These are phyloP conservation scores for Dichotomopilus funicola DNA, from an alignment of 2,329 filamentous ascomycete species.

Conservation along the genomic window DNA sequence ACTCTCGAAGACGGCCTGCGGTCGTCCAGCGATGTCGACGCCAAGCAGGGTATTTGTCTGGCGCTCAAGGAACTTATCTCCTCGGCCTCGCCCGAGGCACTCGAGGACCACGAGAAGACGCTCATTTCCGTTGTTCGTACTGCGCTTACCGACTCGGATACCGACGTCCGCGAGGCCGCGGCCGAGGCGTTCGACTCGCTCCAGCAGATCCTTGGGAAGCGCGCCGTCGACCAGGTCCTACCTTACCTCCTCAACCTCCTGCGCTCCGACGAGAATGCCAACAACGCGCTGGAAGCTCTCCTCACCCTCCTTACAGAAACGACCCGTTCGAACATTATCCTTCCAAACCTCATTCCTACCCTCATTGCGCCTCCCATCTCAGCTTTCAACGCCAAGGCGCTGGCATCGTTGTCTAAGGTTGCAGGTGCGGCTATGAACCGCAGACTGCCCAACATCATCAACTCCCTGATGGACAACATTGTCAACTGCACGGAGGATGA, in stretches of 20 bases:
- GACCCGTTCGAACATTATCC: conserved; percentile 88
- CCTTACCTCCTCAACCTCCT: conserved; percentile 88
- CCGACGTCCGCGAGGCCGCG: conserved; percentile 87
- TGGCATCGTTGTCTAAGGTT: conserved; percentile 89
- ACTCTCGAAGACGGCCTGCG: conserved; percentile 89
- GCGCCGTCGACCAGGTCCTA: conserved; percentile 88
- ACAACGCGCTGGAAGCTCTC: conserved; percentile 86
- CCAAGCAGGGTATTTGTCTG: conserved; percentile 95
- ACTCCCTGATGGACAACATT: conserved; percentile 89
- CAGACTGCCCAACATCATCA: conserved; percentile 81
- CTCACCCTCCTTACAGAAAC: conserved; percentile 91
- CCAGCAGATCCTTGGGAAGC: conserved; percentile 90
- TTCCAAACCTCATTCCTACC: conserved; percentile 92
- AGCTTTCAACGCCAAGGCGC: conserved; percentile 86
- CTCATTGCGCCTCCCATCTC: conserved; percentile 85
- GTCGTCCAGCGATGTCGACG: conserved; percentile 81
- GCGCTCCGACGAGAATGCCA: conserved; percentile 75
- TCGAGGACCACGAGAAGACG: conserved; percentile 92
- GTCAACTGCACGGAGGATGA: conserved; percentile 69
- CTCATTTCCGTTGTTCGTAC: conserved; percentile 91
- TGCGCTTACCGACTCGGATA: conserved; percentile 82
- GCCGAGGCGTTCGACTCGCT: conserved; percentile 95
- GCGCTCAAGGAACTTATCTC: conserved; percentile 89
- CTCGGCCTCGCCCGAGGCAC: conserved; percentile 77
- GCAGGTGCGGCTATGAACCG: conserved; percentile 87